Base-by-base conservation (phyloP, 1,284 basidiomycete genomes). In the Irpex lacteus region DNA sequence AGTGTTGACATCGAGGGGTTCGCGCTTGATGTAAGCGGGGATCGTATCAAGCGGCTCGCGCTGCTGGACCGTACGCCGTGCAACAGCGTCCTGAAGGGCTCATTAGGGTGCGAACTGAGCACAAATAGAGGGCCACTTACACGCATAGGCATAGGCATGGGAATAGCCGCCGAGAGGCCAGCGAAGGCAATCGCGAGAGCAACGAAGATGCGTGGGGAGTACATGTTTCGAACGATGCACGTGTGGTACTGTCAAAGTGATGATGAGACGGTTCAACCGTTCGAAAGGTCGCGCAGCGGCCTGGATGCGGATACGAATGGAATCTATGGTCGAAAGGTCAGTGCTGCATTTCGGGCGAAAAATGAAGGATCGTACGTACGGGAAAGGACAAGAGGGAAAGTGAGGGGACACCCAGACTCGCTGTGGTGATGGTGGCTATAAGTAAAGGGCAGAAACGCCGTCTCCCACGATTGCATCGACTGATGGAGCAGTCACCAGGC, bases 111-210 rank as follows among this genome's bases (percentile, higher is more conserved):
- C 13, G 13, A 15, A 34, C 7, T 36, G 60, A 15, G 9, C 26
- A 38, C 5, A 38, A 11, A 52, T 54, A 55, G 8, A 50, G 11
- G 60, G 11, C 21, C 15, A 77, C 78, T 71, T 65, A 83, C 77
- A 36, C 74, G 73, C 66, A 82, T 71, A 32, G 76, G 75, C 73
- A 75, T 71, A 18, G 82, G 81, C 66, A 85, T 71, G 21, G 85
- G 84, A 4, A 68, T 67, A 34, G 84, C 82, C 60, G 78, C 66
- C 34, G 75, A 81, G 72, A 82, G 81, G 69, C 80, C 76, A 66
- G 81, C 76, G 68, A 85, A 75, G 69, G 80, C 70, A 63, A 82
- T 69, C 56, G 78, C 75, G 64, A 87, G 65, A 50, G 80, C 68
- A 58, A 79, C 73, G 68, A 82, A 65, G 64, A 82, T 73, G 71